A percentile compares a stretch with the other conserved stretches of the same genome.
phyloP scores from a whole-genome alignment of 2,329 filamentous ascomycete genomes.

The Xylariaceae sp. region DNA sequence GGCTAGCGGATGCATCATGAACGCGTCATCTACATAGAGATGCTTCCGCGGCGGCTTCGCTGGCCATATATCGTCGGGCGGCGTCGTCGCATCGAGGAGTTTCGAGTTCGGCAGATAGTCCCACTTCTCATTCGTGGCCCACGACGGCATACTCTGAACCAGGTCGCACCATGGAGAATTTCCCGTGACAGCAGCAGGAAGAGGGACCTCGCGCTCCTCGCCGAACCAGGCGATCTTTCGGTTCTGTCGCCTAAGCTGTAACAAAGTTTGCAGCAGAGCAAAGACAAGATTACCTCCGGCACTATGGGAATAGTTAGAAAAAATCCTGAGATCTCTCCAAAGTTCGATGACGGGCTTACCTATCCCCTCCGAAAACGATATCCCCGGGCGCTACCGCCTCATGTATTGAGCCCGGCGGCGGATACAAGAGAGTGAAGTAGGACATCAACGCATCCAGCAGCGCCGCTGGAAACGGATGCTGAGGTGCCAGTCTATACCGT shows the following conservation, averaged over 20 bases:
- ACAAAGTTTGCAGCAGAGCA: conserved; percentile 62
- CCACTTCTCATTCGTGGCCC: conserved; percentile 46
- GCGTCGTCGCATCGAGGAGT: conserved; percentile 24
- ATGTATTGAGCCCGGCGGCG: conserved; percentile 64
- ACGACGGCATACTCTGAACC: conserved; percentile 56
- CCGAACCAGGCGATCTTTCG: conserved; percentile 58
- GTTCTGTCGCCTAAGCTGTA: conserved; percentile 52
- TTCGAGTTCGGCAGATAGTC: conserved; percentile 59
- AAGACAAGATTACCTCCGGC: conserved; percentile 70
- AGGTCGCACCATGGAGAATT: conserved; percentile 71
- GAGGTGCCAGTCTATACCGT: conserved; percentile 70
- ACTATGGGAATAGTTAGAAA: no score
- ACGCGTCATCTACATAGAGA: conserved; percentile 50
- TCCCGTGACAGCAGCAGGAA: conserved; percentile 62
- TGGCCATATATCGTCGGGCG: conserved; percentile 54
- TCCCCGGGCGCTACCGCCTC: conserved; percentile 58
- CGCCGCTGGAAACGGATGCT: conserved; percentile 70
- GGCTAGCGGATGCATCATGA: conserved; percentile 63
- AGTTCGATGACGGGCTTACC: conserved; percentile 31
- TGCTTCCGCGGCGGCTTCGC: conserved; percentile 46
- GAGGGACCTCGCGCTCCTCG: conserved; percentile 49
- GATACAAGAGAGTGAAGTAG: conserved; percentile 70
- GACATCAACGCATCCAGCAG: conserved; percentile 68
- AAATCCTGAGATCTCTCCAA: background rate
- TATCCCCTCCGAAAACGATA: conserved; percentile 70